Conservation (phyloP, 306 rosid species). For the Cucurbita maxima region DNA sequence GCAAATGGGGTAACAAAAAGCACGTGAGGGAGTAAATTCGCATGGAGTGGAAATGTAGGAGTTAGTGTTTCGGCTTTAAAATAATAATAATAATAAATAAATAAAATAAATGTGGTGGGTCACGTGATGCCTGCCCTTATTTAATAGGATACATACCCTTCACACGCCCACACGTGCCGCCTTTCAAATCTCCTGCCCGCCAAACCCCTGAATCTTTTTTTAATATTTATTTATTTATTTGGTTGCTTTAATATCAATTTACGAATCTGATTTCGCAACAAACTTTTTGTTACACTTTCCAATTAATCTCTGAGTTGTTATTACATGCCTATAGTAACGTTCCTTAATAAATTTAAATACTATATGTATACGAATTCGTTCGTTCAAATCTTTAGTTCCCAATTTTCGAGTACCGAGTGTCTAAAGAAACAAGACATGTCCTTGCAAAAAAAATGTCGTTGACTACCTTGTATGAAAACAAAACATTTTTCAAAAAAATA, state of each 20-base stretch:
- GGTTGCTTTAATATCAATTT: background rate
- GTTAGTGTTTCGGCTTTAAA: background rate
- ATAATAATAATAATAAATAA: background rate
- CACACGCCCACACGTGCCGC: background rate
- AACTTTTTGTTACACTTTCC: too few relatives aligned
- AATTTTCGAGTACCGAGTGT: too few relatives aligned
- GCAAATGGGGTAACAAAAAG: too few relatives aligned
- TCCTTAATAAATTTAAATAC: too few relatives aligned
- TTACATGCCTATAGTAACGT: too few relatives aligned
- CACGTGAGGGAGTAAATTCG: conserved; percentile 7
- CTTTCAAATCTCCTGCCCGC: background rate
- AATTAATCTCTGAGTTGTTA: too few relatives aligned
- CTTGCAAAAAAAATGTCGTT: too few relatives aligned
- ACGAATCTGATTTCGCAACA: background rate
- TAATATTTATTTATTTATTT: background rate
- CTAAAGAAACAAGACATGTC: too few relatives aligned
- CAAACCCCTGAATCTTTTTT: background rate
- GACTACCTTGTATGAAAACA: too few relatives aligned
- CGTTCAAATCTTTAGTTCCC: too few relatives aligned
- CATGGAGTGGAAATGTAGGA: conserved; percentile 4
- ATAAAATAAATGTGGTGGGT: background rate
- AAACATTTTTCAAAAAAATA: too few relatives aligned
- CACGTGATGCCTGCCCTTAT: conserved; percentile 2
- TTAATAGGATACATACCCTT: background rate
- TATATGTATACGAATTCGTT: too few relatives aligned